Evolutionary conservation across 805 yeast species (phyloP).

Genomic region (Metschnikowia kofuensis): DNA sequence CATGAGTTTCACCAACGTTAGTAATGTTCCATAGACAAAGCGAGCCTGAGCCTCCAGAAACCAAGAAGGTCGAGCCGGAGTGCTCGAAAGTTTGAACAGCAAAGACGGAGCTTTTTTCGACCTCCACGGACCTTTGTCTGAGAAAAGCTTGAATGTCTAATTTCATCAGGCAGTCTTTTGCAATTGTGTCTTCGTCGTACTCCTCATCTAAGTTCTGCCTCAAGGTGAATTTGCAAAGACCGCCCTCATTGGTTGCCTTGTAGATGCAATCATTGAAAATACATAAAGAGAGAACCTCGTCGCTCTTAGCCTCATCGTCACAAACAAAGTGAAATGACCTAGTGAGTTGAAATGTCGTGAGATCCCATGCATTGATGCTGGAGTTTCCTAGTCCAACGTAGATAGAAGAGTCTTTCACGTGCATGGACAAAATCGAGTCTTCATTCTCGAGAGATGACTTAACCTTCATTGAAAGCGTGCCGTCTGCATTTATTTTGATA

Average conservation of each 20-base stretch:
- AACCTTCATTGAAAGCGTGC: conserved; percentile 7
- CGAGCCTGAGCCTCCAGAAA: conserved; percentile 72
- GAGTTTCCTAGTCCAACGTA: conserved; percentile 84
- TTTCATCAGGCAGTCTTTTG: conserved; percentile 8
- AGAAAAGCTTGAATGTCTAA: conserved; percentile 10
- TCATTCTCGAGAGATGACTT: conserved; percentile 49
- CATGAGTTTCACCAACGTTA: conserved; percentile 18
- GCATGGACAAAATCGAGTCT: conserved; percentile 70
- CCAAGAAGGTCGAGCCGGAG: conserved; percentile 42
- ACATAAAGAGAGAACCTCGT: conserved; percentile 55
- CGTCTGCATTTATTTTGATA: conserved; percentile 8
- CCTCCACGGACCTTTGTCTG: conserved; percentile 10
- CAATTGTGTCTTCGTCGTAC: conserved; percentile 2
- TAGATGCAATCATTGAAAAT: conserved; percentile 56
- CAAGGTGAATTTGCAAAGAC: conserved; percentile 28
- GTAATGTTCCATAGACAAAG: conserved; percentile 68
- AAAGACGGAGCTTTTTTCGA: conserved; percentile 39
- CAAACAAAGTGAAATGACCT: conserved; percentile 36
- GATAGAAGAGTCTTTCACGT: conserved; percentile 60
- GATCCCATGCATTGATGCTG: conserved; percentile 78
- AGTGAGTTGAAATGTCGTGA: conserved; percentile 72
- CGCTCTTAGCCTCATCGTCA: conserved; percentile 14
- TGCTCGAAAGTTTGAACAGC: conserved; percentile 49
- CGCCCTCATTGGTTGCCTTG: conserved; percentile 54
- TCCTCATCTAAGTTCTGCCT: conserved; percentile 15